Conservation (phyloP, 2,329 filamentous ascomycete genomes). For the Byssochlamys sp. region DNA sequence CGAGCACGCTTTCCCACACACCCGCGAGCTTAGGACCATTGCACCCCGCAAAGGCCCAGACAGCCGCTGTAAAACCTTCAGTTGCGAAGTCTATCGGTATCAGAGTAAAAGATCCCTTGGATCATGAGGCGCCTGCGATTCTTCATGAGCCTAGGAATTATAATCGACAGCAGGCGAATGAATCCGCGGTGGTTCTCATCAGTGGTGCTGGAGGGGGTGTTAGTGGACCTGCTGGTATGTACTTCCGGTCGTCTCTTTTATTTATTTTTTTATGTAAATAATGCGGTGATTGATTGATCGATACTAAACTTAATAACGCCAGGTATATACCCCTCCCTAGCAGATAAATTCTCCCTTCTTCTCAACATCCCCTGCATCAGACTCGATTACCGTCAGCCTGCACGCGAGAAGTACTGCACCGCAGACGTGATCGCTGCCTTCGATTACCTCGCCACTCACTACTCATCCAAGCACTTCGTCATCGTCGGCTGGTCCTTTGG, state of each 20-base stretch:
- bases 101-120: slow-evolving; percentile 5
- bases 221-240: slow-evolving; percentile 26
- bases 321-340: slow-evolving; percentile 31
- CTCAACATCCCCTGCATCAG: slow-evolving; percentile 30
- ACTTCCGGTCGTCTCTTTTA: background rate
- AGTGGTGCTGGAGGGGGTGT: slow-evolving; percentile 31
- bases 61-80: slow-evolving; percentile 8
- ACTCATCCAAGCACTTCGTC: slow-evolving; percentile 26
- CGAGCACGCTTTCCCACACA: background rate
- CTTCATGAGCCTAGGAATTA: slow-evolving; percentile 7
- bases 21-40: slow-evolving; percentile 4
- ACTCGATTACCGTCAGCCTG: slow-evolving; percentile 34
- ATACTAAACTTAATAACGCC: no score
- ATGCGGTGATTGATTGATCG: background rate
- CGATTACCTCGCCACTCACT: slow-evolving; percentile 23
- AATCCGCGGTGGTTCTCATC: slow-evolving; percentile 19
- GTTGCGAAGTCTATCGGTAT: slow-evolving; percentile 8
- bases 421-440: slow-evolving; percentile 29
- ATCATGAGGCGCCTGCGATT: slow-evolving; percentile 9
- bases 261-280: background rate
- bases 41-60: slow-evolving; percentile 9
- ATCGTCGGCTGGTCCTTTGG: slow-evolving; percentile 38
- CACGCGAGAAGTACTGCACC: slow-evolving; percentile 25
- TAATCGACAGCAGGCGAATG: slow-evolving; percentile 4
- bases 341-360: slow-evolving; percentile 32